Conservation (phyloP, 148 eudicot genomes). For the Mesembryanthemum crystallinum region DNA sequence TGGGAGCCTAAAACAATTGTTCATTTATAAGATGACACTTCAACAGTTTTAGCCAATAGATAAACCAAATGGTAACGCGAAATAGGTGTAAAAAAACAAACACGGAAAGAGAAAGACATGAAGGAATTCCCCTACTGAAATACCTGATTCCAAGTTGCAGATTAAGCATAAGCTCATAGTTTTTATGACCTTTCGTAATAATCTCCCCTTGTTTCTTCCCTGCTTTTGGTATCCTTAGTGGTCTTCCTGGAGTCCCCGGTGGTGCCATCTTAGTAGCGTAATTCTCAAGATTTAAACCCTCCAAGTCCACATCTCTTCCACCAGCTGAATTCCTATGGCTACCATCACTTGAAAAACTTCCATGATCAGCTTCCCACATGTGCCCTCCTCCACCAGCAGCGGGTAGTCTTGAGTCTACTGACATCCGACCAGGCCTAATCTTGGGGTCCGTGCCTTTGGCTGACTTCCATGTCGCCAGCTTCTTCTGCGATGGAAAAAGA, state of each 20-base stretch:
- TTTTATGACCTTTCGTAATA: conserved; percentile 77
- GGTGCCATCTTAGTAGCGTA: conserved; percentile 13
- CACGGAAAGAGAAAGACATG: neutral
- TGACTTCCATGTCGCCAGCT: conserved; percentile 69
- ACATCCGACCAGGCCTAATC: conserved; percentile 58
- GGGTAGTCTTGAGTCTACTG: conserved; percentile 64
- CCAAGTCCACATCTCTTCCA: conserved; percentile 36
- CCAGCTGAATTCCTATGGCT: conserved; percentile 31
- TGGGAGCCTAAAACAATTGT: no score
- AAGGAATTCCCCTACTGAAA: neutral
- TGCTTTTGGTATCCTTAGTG: conserved; percentile 58
- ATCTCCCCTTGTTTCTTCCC: conserved; percentile 78
- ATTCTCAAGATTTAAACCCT: conserved; percentile 34
- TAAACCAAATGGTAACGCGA: no score
- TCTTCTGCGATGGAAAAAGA: conserved; percentile 80
- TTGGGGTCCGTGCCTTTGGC: conserved; percentile 39
- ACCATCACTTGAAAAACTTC: conserved; percentile 26
- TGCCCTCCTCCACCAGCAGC: conserved; percentile 29
- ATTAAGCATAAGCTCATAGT: conserved; percentile 92
- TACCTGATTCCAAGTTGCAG: conserved; percentile 86
- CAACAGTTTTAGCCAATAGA: no score
- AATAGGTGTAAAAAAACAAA: no score
- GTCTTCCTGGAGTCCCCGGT: conserved; percentile 40
- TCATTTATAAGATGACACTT: no score
- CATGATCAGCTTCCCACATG: conserved; percentile 44